phyloP scores from a whole-genome alignment of 2,329 filamentous ascomycete species.

The Dactylellina parvicollis region DNA sequence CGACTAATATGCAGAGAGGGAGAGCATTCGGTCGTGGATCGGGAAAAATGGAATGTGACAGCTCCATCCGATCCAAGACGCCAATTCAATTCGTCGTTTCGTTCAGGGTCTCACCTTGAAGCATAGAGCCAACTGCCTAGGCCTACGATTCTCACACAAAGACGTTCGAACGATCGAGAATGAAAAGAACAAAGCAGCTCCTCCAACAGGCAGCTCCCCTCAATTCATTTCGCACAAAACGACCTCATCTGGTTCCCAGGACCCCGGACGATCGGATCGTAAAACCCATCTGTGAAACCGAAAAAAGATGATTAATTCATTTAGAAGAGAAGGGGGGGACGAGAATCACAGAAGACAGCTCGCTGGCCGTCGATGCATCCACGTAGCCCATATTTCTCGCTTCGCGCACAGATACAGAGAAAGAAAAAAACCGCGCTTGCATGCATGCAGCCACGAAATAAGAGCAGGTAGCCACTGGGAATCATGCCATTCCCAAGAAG shows the following conservation, averaged over 20 bases:
- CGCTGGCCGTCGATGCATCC: slow-evolving; percentile 27
- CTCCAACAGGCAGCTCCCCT: slow-evolving; percentile 15
- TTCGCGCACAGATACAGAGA: not conserved
- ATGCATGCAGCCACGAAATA: not conserved
- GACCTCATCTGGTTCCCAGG: not conserved
- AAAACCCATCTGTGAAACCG: not conserved
- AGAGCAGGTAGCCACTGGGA: not conserved
- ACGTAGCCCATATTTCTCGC: slow-evolving; percentile 16
- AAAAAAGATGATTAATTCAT: not conserved
- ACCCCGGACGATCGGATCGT: not conserved
- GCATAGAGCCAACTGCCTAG: no score
- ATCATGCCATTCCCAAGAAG: no score
- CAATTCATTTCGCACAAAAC: not conserved
- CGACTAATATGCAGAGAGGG: no score
- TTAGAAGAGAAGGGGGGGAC: not conserved
- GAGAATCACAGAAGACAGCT: not conserved
- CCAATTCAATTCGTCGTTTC: not conserved
- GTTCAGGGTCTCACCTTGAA: no score
- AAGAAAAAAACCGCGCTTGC: not conserved
- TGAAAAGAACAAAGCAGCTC: not conserved
- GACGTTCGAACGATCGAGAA: not conserved
- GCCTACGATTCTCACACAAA: no score
- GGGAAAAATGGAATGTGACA: slow-evolving; percentile 13
- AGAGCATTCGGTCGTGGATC: not conserved
- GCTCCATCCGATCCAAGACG: not conserved